These are phyloP conservation scores for Crucihimalaya himalaica DNA, from an alignment of 345 rosid genomes.

Conservation along the genomic window DNA sequence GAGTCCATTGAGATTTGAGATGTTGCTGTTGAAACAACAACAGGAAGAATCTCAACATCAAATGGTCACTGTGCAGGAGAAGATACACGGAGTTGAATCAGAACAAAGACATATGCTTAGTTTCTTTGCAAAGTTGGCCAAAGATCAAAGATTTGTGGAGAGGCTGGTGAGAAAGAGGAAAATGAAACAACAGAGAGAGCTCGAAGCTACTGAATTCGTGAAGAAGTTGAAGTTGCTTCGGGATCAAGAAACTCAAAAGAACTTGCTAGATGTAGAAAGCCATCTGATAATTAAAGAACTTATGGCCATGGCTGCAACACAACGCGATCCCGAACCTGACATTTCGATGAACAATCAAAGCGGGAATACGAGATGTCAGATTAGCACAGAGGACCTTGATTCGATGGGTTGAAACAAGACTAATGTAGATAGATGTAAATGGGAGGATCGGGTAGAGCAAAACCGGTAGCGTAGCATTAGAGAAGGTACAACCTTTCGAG, in stretches of 20 bases:
- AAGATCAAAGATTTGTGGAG: constrained; percentile 47
- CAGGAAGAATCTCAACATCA: constrained; percentile 58
- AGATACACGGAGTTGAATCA: constrained; percentile 50
- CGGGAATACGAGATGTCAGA: not conserved
- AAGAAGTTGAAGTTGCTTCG: constrained; percentile 18
- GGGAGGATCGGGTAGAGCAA: not conserved
- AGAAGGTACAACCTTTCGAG: too few species aligned
- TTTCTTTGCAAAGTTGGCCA: constrained; percentile 62
- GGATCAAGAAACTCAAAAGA: constrained; percentile 21
- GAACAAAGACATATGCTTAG: constrained; percentile 62
- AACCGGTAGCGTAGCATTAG: not conserved
- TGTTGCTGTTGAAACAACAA: constrained; percentile 56
- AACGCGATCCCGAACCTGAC: not conserved
- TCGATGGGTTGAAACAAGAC: not conserved
- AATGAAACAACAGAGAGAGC: constrained; percentile 9
- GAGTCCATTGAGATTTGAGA: constrained; percentile 49
- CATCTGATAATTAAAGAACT: not conserved
- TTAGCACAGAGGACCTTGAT: not conserved
- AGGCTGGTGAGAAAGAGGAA: constrained; percentile 41
- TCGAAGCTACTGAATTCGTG: constrained; percentile 15
- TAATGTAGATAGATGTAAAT: not conserved
- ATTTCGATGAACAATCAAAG: not conserved
- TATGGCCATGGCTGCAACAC: not conserved
- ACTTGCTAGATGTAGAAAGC: not conserved
- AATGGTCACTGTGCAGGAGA: constrained; percentile 49